A percentile compares a stretch with the other conserved stretches of the same genome.
Evolutionary conservation across 306 rosid genomes (phyloP).

Genomic region (Pterocarpus macrocarpus): DNA sequence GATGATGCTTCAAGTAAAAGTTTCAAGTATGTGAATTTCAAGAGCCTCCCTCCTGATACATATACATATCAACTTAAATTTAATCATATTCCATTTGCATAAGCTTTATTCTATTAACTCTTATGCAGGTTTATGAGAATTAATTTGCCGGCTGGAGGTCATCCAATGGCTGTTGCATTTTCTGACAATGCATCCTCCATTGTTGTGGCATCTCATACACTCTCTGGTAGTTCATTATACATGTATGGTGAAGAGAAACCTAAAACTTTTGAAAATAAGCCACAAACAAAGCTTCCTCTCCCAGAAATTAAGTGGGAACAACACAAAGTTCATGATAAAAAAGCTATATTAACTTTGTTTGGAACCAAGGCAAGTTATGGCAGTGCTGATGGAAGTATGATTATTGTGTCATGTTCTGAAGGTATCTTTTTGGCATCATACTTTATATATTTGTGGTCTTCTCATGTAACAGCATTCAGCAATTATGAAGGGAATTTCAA

Average conservation of each 20-base stretch:
- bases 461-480: slow-evolving; percentile 5
- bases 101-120: slow-evolving; percentile 44
- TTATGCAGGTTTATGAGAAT: slow-evolving; percentile 81
- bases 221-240: slow-evolving; percentile 79
- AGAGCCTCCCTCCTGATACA: slow-evolving; percentile 30
- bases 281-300: slow-evolving; percentile 86
- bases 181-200: slow-evolving; percentile 76
- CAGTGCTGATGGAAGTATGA: slow-evolving; percentile 91
- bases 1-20: slow-evolving; percentile 95
- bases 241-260: slow-evolving; percentile 92
- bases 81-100: slow-evolving; percentile 29
- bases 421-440: slow-evolving; percentile 58
- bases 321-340: slow-evolving; percentile 85
- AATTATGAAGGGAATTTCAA: slow-evolving; percentile 38
- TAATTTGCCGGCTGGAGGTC: slow-evolving; percentile 91
- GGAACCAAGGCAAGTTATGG: slow-evolving; percentile 89
- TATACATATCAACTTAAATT: slow-evolving; percentile 27
- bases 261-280: slow-evolving; percentile 61
- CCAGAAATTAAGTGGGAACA: slow-evolving; percentile 95
- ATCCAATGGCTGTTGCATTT: slow-evolving; percentile 80
- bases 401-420: slow-evolving; percentile 95
- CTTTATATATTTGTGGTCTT: slow-evolving; percentile 37
- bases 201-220: slow-evolving; percentile 81
- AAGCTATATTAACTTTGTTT: slow-evolving; percentile 74
- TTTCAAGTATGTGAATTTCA: slow-evolving; percentile 78